phyloP scores from a whole-genome alignment of 495 filamentous ascomycete genomes.

The Hyaloscypha hepaticicola region DNA sequence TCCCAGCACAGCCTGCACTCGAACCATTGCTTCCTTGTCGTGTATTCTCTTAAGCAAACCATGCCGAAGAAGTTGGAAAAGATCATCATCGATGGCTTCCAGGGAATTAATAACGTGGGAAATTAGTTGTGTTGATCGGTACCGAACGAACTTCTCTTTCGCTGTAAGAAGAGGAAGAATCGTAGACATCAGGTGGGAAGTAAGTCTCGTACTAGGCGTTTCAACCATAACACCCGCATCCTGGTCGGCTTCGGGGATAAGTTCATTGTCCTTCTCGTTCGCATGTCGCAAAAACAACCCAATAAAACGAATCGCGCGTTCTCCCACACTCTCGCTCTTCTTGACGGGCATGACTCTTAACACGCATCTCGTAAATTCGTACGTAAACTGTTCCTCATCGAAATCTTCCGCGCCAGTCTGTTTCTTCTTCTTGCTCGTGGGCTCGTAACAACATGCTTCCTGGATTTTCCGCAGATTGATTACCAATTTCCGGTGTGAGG shows the following conservation, averaged over 20 bases:
- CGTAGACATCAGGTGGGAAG: slow-evolving; percentile 63
- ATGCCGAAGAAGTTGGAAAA: slow-evolving; percentile 76
- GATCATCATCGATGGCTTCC: slow-evolving; percentile 83
- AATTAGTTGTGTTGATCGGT: slow-evolving; percentile 84
- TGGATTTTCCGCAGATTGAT: slow-evolving; percentile 84
- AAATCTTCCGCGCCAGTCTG: slow-evolving; percentile 55
- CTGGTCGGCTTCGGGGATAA: slow-evolving; percentile 48
- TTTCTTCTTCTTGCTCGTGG: slow-evolving; percentile 49
- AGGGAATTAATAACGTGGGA: slow-evolving; percentile 86
- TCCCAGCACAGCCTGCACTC: slow-evolving; percentile 91
- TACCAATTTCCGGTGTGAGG: slow-evolving; percentile 84
- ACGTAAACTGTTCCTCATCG: slow-evolving; percentile 82
- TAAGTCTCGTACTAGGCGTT: slow-evolving; percentile 78
- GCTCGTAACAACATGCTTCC: slow-evolving; percentile 83
- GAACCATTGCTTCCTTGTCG: slow-evolving; percentile 89
- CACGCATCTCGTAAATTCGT: slow-evolving; percentile 79
- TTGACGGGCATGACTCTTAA: slow-evolving; percentile 81
- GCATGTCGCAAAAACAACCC: slow-evolving; percentile 81
- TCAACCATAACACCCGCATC: slow-evolving; percentile 66
- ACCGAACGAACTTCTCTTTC: slow-evolving; percentile 91
- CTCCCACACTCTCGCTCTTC: slow-evolving; percentile 87
- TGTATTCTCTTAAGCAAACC: slow-evolving; percentile 79
- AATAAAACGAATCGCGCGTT: slow-evolving; percentile 80
- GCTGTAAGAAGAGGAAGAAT: slow-evolving; percentile 68
- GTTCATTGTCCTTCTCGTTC: slow-evolving; percentile 73